Evolutionary conservation across 2,329 filamentous ascomycete genomes (phyloP), one percentile per base, ranked within the genome.

Genomic region (Alternaria sp.): DNA sequence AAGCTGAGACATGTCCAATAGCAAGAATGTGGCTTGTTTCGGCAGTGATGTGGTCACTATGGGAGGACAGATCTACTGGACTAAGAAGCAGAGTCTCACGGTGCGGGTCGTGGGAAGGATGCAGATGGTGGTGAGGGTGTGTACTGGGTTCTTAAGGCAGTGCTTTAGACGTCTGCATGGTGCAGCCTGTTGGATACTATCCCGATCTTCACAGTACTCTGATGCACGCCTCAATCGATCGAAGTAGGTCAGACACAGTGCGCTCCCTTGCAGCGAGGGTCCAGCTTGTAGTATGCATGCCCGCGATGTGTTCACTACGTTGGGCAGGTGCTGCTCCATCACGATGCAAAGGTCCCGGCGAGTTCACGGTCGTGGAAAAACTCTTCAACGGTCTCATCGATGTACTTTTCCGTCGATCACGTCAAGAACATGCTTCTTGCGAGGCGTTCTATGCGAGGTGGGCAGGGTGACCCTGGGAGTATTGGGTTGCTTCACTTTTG

Each of bases 401-500:
- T n/a, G 46, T 30, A 32, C 7, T 50, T 54, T 45, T 32, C 36
- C 23, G 32, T 26, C 25, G 45, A 43, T 50, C 23, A 30, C 47
- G 55, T 57, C 52, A 23, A 32, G 40, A 32, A 21, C 32, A 57
- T 9, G 23, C 26, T 28, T 40, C 30, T 45, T 30, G 10, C 21
- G 46, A 13, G 10, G 45, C 23, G 32, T 51, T 51, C 26, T 51
- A 49, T 45, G 17, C 26, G 40, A 30, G 25, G 30, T 46, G 23
- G 28, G 52, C 58, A 57, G 45, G 52, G 59, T 45, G 13, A 45
- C 11, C 59, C 59, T 45, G 40, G 52, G 21, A 17, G 17, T n/a
- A 36, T 59, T 45, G 49, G 56, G 61, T 54, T 23, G 40, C 45
- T 30, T 44, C 50, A 59, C 56, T 44, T 21, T 63, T 56, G 54